Evolutionary conservation across 1,139 yeast genomes (phyloP).

Genomic region (Pichia kudriavzevii): DNA sequence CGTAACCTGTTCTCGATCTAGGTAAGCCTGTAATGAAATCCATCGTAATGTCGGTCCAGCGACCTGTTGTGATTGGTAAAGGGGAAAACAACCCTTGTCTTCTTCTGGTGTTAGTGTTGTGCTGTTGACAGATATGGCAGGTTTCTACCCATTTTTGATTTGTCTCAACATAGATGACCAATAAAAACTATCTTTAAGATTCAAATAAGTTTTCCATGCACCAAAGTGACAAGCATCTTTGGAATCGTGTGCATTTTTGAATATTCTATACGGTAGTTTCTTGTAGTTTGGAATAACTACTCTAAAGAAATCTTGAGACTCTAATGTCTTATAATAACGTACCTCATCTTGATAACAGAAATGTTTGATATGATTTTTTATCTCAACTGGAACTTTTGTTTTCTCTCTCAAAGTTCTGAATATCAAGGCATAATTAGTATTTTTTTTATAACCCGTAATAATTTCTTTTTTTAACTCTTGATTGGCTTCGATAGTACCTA

Average conservation of each 20-base stretch:
- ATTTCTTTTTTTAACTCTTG: too few species aligned
- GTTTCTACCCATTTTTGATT: neutral
- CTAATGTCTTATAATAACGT: neutral
- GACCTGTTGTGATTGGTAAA: slow-evolving; percentile 1
- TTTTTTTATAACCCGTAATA: neutral
- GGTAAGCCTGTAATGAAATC: slow-evolving; percentile 6
- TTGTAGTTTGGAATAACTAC: neutral
- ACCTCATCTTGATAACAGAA: neutral
- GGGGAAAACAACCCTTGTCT: slow-evolving; percentile 5
- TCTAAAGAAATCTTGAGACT: neutral
- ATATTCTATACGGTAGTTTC: neutral
- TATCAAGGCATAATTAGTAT: neutral
- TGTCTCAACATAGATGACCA: slow-evolving; percentile 3
- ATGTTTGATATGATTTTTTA: slow-evolving; percentile 2
- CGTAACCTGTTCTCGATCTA: neutral
- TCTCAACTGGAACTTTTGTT: neutral
- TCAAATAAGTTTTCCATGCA: slow-evolving; percentile 1
- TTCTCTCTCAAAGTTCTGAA: neutral
- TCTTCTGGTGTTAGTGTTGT: neutral
- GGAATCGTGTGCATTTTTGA: neutral
- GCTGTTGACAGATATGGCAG: slow-evolving; percentile 3
- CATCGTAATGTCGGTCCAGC: slow-evolving; percentile 7
- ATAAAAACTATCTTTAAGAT: neutral
- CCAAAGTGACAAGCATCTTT: slow-evolving; percentile 5
- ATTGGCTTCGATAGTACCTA: too few species aligned